Base-by-base conservation (phyloP, 495 filamentous ascomycete genomes). In the Umbilicaria muhlenbergii region DNA sequence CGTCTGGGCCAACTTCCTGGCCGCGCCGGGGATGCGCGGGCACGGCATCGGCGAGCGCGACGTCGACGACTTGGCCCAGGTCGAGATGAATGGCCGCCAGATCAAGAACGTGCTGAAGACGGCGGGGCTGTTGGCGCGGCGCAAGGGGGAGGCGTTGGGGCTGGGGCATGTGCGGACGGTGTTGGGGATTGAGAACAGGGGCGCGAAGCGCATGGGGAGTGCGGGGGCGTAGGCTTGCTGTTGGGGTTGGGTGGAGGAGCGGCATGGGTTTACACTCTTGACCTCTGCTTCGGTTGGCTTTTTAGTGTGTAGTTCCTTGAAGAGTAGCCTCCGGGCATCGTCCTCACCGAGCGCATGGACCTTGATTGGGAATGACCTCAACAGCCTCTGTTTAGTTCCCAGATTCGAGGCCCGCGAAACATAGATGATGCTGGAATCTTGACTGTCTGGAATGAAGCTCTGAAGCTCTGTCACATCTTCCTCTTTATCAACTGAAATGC, bases 351-450 rank as follows among this genome's bases (percentile, higher is more conserved):
- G 60, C 1, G 71, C 59, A 17, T 69, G 70, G 21, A 86, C 63
- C 34, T 67, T 70, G 38, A 88, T 73, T 11, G 82, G 71, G 46
- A 77, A 75, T n/a, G 82, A 81, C 50, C 86, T 84, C 47, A 81
- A 75, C 28, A 85, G 71, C 4, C 77, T 66, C 39, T 78, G 72
- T 42, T 83, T 80, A 37, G 75, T 76, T n/a, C 68, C 70, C 12
- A 81, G 63, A 1, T 76, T 77, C 24, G 68, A 66, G 44, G 83
- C 78, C 1, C 81, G 74, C 1, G 81, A 84, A 2, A 84, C 86
- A 43, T 86, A 86, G 18, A 91, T 82, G 36, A 89, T 70, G 51
- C 76, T 77, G 16, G 79, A 81, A 39, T 75, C 68, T 44, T 63
- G 68, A 15, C 73, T 74, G 53, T 80, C 80, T 0, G 84, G 84